phyloP scores from a whole-genome alignment of 768 basidiomycete genomes.

The Mycena floridula region DNA sequence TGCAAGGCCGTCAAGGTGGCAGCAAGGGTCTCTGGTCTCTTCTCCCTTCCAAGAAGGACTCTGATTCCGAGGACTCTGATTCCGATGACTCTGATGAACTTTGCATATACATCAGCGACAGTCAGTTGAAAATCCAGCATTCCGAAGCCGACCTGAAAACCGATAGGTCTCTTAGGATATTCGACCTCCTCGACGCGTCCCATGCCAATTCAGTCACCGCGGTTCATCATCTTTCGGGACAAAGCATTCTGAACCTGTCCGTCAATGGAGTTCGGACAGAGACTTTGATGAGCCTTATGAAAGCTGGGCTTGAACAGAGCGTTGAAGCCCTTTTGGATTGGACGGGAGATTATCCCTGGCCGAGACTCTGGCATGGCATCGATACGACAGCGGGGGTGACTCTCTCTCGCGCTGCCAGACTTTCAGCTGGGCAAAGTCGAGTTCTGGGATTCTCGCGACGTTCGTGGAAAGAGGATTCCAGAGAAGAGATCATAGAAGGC shows the following conservation, averaged over 20 bases:
- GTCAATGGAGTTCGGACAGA: slow-evolving; percentile 47
- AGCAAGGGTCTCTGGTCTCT: slow-evolving; percentile 58
- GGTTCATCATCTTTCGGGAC: slow-evolving; percentile 50
- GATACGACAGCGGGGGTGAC: slow-evolving; percentile 40
- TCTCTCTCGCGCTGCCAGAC: slow-evolving; percentile 34
- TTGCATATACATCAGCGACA: slow-evolving; percentile 55
- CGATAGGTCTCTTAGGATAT: slow-evolving; percentile 48
- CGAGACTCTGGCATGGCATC: slow-evolving; percentile 45
- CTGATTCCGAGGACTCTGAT: too few relatives aligned
- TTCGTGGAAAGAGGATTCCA: too few relatives aligned
- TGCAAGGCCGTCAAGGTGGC: slow-evolving; percentile 56
- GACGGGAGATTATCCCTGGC: slow-evolving; percentile 38
- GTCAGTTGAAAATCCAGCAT: slow-evolving; percentile 54
- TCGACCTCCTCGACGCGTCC: slow-evolving; percentile 49
- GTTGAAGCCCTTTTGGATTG: slow-evolving; percentile 48
- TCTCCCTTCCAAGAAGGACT: too few relatives aligned
- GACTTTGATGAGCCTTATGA: slow-evolving; percentile 42
- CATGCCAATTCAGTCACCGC: slow-evolving; percentile 29
- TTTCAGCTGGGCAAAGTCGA: slow-evolving; percentile 42
- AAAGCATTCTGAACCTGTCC: slow-evolving; percentile 56
- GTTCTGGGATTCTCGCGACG: slow-evolving; percentile 48
- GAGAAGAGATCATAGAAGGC: too few relatives aligned
- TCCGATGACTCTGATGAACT: slow-evolving; percentile 31
- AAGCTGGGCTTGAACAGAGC: slow-evolving; percentile 40
- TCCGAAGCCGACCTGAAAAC: slow-evolving; percentile 13